These are phyloP conservation scores for Leishmania gerbilli DNA, from an alignment of 208 protist species.

Conservation along the genomic window DNA sequence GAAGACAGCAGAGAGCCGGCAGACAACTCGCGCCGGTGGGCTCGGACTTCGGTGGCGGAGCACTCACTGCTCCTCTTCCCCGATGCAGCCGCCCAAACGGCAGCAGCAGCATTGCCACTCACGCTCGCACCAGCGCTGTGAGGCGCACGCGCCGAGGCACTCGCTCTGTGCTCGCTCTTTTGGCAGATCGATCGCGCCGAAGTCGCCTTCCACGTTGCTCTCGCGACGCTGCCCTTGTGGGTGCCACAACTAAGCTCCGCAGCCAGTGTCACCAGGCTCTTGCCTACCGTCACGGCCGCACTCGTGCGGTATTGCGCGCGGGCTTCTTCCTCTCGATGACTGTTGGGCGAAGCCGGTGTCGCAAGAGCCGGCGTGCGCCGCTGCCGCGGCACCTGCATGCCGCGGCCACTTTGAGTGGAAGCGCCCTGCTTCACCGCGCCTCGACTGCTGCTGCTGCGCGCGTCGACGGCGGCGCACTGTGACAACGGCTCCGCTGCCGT, in stretches of 20 bases:
- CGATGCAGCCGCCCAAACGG: not conserved
- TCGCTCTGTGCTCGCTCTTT: not conserved
- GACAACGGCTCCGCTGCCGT: not conserved
- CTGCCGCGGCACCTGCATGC: not conserved
- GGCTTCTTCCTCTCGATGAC: not conserved
- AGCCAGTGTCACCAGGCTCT: not conserved
- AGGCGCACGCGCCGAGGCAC: not conserved
- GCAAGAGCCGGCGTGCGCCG: not conserved
- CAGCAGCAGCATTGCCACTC: not conserved
- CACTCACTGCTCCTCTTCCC: not conserved
- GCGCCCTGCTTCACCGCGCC: not conserved
- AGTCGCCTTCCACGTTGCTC: not conserved
- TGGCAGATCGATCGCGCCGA: not conserved
- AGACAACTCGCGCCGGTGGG: not conserved
- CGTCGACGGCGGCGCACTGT: not conserved
- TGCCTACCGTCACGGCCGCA: not conserved
- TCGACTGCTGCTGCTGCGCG: not conserved
- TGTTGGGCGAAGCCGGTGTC: not conserved
- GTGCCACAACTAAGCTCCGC: not conserved
- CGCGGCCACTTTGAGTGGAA: not conserved
- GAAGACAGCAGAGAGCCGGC: constrained; percentile 25
- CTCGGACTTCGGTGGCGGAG: not conserved
- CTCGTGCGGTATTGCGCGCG: constrained; percentile 5
- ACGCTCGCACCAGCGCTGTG: not conserved
- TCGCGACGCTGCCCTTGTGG: too few species aligned